These are phyloP conservation scores for Coemansia asiatica DNA, from an alignment of 192 early-diverging fungal species.

Conservation along the genomic window DNA sequence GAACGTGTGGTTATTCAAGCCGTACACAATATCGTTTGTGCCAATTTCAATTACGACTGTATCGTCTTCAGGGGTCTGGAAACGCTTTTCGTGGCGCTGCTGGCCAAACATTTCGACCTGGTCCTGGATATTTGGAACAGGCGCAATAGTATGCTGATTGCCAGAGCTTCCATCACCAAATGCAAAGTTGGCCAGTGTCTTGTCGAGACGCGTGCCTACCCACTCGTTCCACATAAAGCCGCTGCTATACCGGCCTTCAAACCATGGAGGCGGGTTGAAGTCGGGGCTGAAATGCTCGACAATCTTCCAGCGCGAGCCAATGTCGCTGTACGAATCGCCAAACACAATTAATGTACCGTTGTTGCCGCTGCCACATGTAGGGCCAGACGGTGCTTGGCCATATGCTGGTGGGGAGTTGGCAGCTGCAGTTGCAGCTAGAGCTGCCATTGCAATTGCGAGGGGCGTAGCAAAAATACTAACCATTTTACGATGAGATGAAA, in stretches of 20 bases:
- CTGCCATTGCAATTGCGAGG: not conserved
- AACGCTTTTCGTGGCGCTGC: slow-evolving; percentile 10
- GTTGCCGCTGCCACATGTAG: slow-evolving; percentile 4
- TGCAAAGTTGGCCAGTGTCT: slow-evolving; percentile 19
- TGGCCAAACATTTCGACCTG: slow-evolving; percentile 7
- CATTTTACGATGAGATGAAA: not conserved
- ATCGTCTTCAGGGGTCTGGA: slow-evolving; percentile 3
- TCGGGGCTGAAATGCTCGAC: slow-evolving; percentile 8
- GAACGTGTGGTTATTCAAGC: not conserved
- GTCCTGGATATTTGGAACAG: slow-evolving; percentile 10
- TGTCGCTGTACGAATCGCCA: slow-evolving; percentile 16
- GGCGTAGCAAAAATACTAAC: slow-evolving; percentile 1
- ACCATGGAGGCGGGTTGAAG: slow-evolving; percentile 16
- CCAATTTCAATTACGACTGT: slow-evolving; percentile 18
- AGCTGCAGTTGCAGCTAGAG: not conserved
- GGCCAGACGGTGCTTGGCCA: not conserved
- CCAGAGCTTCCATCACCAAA: slow-evolving; percentile 11
- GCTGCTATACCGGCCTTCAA: slow-evolving; percentile 13
- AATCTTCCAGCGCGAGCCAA: slow-evolving; percentile 13
- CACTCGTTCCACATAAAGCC: slow-evolving; percentile 21
- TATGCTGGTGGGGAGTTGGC: not conserved
- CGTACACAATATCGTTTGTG: slow-evolving; percentile 16
- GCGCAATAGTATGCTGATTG: not conserved
- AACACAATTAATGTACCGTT: slow-evolving; percentile 8
- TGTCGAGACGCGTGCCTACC: slow-evolving; percentile 8